Evolutionary conservation across 1,284 basidiomycete genomes (phyloP), one percentile per base, ranked within the genome.

Genomic region (Kwoniella shivajii): DNA sequence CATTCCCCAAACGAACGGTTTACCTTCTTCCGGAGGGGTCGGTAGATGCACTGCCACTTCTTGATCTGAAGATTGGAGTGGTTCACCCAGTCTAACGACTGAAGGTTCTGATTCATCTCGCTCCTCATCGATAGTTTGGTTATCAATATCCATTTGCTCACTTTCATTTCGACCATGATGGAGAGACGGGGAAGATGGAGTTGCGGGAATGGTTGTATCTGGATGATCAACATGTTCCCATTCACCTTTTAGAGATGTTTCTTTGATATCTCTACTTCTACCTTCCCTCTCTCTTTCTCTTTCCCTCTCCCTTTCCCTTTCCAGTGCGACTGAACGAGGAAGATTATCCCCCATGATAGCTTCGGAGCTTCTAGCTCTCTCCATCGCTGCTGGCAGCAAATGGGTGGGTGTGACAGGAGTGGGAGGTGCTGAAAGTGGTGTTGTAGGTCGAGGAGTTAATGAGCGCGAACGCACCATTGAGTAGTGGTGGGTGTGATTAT

Each of bases 381-480:
- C 74, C 74, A 76, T 75, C 18, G 65, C 64, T 7, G 54, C 57
- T 22, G 63, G 68, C 13, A 72, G 50, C 5, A 72, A 55, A 52
- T 76, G 74, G 2, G 73, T 76, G 5, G 72, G 62, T 18, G 64
- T 75, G 38, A 76, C 69, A 0, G 74, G 74, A 11, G 74, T 76
- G 0, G 69, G 66, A 11, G 74, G 74, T 2, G 74, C 74, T 6
- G 73, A 75, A 41, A 76, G 69, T 2, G 74, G 69, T 41, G 63
- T 54, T 11, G 59, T 52, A 6, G 61, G 52, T 11, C 60, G 55
- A 11, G 67, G 65, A 1, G 67, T 59, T 39, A 58, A 56, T 4
- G 65, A 60, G 2, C 60, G 61, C 13, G 65, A 63, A 13, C 56
- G 57, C 1, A 65, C 56, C 31, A 61, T 49, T n/a, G 59, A 52